Evolutionary conservation across 2,329 filamentous ascomycete genomes (phyloP), one percentile per base, ranked within the genome.

Genomic region (Fusarium pseudonygamai): DNA sequence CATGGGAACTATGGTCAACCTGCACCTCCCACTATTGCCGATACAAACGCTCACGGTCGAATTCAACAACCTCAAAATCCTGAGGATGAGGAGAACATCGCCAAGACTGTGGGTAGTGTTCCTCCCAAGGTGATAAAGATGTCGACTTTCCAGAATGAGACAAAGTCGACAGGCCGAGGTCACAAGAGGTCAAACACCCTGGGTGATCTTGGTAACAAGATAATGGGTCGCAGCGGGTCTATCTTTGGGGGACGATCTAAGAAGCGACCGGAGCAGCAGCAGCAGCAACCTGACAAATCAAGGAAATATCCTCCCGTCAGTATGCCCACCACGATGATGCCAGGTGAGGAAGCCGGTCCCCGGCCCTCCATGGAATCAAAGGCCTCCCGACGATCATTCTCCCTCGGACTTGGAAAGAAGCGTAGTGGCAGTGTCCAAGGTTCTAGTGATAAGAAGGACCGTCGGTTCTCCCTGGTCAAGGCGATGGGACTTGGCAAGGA

Each of bases 221-320:
- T 97, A 40, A 93, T 97, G 82, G 93, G 94, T 46, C 91, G 95
- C 70, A 94, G 91, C 74, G 93, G 92, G 20, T 96, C 94, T 14
- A 87, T 96, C 67, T 95, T 96, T 79, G 91, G 93, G n/a, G 87
- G 89, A 43, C 84, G 85, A 79, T 81, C 81, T 75, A 87, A 87
- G 79, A 88, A 87, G 80, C 85, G 87, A 67, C 78, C 84, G 14
- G 88, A 87, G 64, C 79, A 75, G 32, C 65, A 87, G 32, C 65
- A 87, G 64, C 79, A 73, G 65, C 80, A 74, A 83, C 86, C 72
- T 90, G 82, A 93, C 80, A 91, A 91, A 71, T 84, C 88, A 60
- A 91, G 90, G 80, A 92, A 89, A 72, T 97, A 98, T 78, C 96
- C 96, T 63, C 96, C 96, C 8, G 93, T 96, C 53, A 97, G 95